Evolutionary conservation across 1,284 basidiomycete species (phyloP), one percentile per base, ranked within the genome.

Genomic region (Austropuccinia psidii): DNA sequence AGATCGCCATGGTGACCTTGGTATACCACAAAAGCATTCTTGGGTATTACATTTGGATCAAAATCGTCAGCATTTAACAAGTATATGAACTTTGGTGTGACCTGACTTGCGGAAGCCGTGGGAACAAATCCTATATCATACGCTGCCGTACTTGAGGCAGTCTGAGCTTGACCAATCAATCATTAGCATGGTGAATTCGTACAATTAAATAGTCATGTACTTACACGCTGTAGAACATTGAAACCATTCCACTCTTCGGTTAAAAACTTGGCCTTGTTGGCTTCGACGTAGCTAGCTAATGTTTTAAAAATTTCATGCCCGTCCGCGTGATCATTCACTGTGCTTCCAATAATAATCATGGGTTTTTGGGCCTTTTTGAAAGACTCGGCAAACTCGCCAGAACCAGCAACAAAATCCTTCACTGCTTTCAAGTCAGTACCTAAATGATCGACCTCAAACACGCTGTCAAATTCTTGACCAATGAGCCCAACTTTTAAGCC

Each of bases 1-100:
- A 93, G 85, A 81, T 99, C 96, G 81, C 96, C 96, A 80, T 98
- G 95, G 82, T 98, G 95, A 55, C 96, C 96, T 82, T 98, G 96
- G 83, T 98, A 99, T 17, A 98, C 95, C 55, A 98, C 95, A 79
- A 98, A 98, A 0, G 95, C 93, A 79, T 94, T 87, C 76, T 87
- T 84, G 37, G 96, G 94, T 76, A 99, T 96, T n/a, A 88, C 87
- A 74, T 88, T 86, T 54, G 93, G 90, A 79, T 93, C 87, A 74
- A 98, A 83, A 80, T 98, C 94, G 79, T 98, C 96, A 5, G 95
- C 93, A 81, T 95, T 95, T 76, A 98, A 87, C 69, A 99, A 87
- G 84, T 97, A 98, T 79, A 99, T 84, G 83, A 98, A 98, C 83
- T 98, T 99, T 76, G 96, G 90, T 76, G 86, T 88, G 57, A 87